Evolutionary conservation across 208 protist species (phyloP), one percentile per base, ranked within the genome.

Genomic region (Leishmania guyanensis): DNA sequence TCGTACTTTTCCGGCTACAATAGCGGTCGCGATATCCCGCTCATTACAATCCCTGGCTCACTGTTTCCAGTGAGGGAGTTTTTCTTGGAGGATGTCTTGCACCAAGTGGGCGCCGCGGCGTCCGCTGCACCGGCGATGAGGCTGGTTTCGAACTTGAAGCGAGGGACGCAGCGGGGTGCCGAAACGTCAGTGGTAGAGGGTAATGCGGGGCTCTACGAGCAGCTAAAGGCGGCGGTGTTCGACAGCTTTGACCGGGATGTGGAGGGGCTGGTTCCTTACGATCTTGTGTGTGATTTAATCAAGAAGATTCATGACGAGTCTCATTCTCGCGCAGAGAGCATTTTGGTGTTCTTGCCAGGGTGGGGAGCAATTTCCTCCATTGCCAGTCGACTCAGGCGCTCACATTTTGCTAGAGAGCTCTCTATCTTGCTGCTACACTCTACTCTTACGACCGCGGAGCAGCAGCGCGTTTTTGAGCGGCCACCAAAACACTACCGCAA

Each of bases 381-480:
- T 10, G 86, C 82, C 6, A 81, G 89, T 22, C 87, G 91, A 75
- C 87, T 98, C 75, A 84, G 82, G 65, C 76, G 84, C 12, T 91
- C 84, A 6, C 39, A 71, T 5, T 65, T 90, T 54, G 85, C 85
- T 17, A 82, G 81, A 50, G 85, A 97, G 60, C 86, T 98, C 22
- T 93, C 87, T 29, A 86, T 98, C 54, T 72, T 98, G 54, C 89
- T 94, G 84, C 92, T 99, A 62, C 97, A 99, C 83, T 94, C 96
- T 3, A 93, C 83, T n/a, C 85, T 99, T n/a, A 93, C 94, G 12
- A 89, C 88, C 43, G 88, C 95, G 53, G 90, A 96, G 50, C 98
- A 98, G 87, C 89, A 93, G 80, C 92, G 94, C 56, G 97, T 98
- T 1, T 99, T 99, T 86, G 82, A 90, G 3, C 90, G 89, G 39